phyloP scores from a whole-genome alignment of 208 protist genomes.

The Leishmania lainsoni region DNA sequence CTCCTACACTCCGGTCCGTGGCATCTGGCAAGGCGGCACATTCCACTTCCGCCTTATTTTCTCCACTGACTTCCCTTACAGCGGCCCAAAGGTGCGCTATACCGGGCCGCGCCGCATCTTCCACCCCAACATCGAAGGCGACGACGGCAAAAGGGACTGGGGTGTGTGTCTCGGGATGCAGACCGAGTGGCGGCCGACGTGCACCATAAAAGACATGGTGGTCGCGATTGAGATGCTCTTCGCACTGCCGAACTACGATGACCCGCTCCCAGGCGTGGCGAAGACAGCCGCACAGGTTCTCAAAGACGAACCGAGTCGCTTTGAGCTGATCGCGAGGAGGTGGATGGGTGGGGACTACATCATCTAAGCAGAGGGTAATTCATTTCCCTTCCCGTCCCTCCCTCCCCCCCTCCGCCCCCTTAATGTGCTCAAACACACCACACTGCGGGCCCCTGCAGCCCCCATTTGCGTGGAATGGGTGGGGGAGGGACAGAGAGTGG shows the following conservation, averaged over 20 bases:
- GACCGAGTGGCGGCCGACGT: constrained; percentile 74
- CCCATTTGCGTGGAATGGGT: neutral
- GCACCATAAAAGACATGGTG: constrained; percentile 76
- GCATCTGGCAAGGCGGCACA: constrained; percentile 68
- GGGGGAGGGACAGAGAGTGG: neutral
- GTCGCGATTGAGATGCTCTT: constrained; percentile 85
- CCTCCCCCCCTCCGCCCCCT: no score
- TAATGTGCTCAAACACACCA: neutral
- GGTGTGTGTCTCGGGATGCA: constrained; percentile 89
- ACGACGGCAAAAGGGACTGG: constrained; percentile 64
- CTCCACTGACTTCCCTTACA: constrained; percentile 75
- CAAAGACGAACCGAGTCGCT: constrained; percentile 51
- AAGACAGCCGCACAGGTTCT: constrained; percentile 71
- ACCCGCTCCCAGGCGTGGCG: constrained; percentile 75
- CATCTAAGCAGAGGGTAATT: neutral
- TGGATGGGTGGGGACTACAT: constrained; percentile 78
- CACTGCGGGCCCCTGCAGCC: neutral
- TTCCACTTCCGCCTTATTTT: constrained; percentile 81
- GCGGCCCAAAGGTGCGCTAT: constrained; percentile 82
- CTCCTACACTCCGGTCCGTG: constrained; percentile 37
- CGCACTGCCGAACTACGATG: constrained; percentile 73
- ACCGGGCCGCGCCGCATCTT: constrained; percentile 72
- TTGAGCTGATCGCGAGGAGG: constrained; percentile 43
- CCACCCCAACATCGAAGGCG: constrained; percentile 91
- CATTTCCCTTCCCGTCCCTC: neutral